Base-by-base conservation (phyloP, 2,329 filamentous ascomycete species). In the Aspergillus ochraceus region DNA sequence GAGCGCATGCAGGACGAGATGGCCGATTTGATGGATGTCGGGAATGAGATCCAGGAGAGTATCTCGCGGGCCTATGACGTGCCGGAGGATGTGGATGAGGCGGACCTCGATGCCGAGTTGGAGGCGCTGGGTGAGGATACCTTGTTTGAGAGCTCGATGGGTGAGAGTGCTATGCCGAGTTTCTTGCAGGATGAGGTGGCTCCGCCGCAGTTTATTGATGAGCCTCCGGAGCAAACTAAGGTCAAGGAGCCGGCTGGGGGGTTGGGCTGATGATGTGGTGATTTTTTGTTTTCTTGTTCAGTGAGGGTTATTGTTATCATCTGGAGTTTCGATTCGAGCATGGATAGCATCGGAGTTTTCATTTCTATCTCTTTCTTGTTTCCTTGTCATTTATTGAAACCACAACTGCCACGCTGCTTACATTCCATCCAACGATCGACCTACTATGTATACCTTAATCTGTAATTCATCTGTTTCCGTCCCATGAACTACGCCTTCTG, bases 1-100 rank as follows among this genome's bases (percentile, higher is more conserved):
- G 95, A 99, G 84, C 84, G 90, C 67, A 86, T 99, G 84, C 94
- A 99, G 84, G 95, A 99, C 75, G 94, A 99, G 80, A 98, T 99
- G 95, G 93, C 93, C 6, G 95, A 99, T 78, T 77, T 99, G 70
- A 91, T 99, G 86, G 95, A 99, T 73, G 89, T 97, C 62, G 94
- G 95, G 3, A 98, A 98, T 77, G 95, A 99, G 77, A 99, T 99
- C 60, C 92, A 99, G 79, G 95, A 98, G 80, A 93, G 90, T 66
- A 89, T 99, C 59, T 89, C 90, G 61, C 80, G 95, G 64, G 91
- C 90, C 67, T 99, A 99, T 76, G 94, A 98, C 73, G 85, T 99
- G 39, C 95, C 95, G 0, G 95, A 99, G 70, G 95, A 98, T 75
- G 92, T 99, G 22, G 94, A 98, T 75, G 95, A 99, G 85, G 88